phyloP scores from a whole-genome alignment of 2,329 filamentous ascomycete species.

The Exophiala xenobiotica region DNA sequence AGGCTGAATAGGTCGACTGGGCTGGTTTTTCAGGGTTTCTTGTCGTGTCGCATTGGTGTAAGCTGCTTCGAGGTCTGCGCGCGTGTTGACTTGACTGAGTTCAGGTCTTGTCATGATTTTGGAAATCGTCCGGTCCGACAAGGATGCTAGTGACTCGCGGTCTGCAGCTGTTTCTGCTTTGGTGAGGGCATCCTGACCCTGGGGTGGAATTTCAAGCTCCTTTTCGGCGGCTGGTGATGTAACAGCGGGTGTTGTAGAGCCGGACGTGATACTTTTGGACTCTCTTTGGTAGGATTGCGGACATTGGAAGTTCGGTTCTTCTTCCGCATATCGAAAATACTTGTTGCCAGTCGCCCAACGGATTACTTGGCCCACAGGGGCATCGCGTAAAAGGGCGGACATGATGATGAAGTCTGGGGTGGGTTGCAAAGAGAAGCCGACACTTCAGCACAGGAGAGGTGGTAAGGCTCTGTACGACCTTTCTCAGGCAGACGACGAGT shows the following conservation, averaged over 20 bases:
- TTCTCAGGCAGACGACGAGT: too few relatives aligned
- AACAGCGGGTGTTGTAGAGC: slow-evolving; percentile 10
- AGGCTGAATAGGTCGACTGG: slow-evolving; percentile 23
- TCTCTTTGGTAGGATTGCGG: slow-evolving; percentile 22
- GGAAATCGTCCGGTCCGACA: slow-evolving; percentile 20
- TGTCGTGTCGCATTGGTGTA: slow-evolving; percentile 26
- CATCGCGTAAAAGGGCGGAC: slow-evolving; percentile 40
- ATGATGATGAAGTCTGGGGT: too few relatives aligned
- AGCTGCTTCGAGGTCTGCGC: slow-evolving; percentile 24
- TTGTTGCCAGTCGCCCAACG: slow-evolving; percentile 44
- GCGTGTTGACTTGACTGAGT: slow-evolving; percentile 18
- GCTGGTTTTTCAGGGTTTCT: slow-evolving; percentile 24
- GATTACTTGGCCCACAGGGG: slow-evolving; percentile 49
- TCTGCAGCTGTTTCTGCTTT: slow-evolving; percentile 21
- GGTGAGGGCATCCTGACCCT: slow-evolving; percentile 11
- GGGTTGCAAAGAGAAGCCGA: neutral
- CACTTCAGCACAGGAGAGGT: too few relatives aligned
- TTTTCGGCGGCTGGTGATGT: slow-evolving; percentile 17
- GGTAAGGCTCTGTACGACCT: too few relatives aligned
- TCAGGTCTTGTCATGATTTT: slow-evolving; percentile 25
- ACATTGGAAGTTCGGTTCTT: slow-evolving; percentile 35
- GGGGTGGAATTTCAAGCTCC: slow-evolving; percentile 12
- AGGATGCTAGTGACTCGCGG: slow-evolving; percentile 13
- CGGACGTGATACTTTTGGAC: slow-evolving; percentile 5
- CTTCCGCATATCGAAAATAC: slow-evolving; percentile 48